Conservation (phyloP, 2,329 filamentous ascomycete species). For the Aspergillus sp. region DNA sequence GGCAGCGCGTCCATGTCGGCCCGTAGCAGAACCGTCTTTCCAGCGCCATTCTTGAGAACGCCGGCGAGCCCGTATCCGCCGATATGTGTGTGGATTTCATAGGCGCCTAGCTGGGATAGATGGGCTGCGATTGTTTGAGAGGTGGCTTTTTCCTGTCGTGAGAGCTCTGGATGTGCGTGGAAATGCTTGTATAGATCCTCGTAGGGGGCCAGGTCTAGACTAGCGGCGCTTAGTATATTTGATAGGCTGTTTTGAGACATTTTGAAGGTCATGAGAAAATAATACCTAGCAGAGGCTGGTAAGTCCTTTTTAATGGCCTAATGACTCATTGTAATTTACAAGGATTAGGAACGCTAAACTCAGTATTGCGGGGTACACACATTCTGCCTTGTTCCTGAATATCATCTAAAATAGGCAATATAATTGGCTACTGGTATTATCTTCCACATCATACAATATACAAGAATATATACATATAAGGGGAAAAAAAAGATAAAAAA, state of each 20-base stretch:
- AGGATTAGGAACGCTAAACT: no score
- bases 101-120: constrained; percentile 28
- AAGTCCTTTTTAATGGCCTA: no score
- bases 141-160: constrained; percentile 51
- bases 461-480: no score
- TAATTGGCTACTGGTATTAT: no score
- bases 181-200: constrained; percentile 56
- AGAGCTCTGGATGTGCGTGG: constrained; percentile 57
- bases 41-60: constrained; percentile 38
- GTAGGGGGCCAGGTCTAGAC: constrained; percentile 39
- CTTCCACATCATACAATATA: no score
- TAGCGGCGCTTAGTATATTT: constrained; percentile 9
- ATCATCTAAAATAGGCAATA: no score
- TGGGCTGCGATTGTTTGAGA: constrained; percentile 43
- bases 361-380: no score
- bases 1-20: constrained; percentile 50
- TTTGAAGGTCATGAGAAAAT: neutral
- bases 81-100: constrained; percentile 40
- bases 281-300: no score
- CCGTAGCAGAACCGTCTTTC: constrained; percentile 43
- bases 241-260: constrained; percentile 24
- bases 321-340: no score
- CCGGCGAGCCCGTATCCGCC: constrained; percentile 43
- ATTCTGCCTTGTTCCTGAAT: no score
- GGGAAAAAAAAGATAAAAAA: no score